Percentiles rank a stretch among this genome's conserved stretches.
These are phyloP conservation scores for Candida anutae DNA, from an alignment of 1,139 yeast genomes.

Conservation along the genomic window DNA sequence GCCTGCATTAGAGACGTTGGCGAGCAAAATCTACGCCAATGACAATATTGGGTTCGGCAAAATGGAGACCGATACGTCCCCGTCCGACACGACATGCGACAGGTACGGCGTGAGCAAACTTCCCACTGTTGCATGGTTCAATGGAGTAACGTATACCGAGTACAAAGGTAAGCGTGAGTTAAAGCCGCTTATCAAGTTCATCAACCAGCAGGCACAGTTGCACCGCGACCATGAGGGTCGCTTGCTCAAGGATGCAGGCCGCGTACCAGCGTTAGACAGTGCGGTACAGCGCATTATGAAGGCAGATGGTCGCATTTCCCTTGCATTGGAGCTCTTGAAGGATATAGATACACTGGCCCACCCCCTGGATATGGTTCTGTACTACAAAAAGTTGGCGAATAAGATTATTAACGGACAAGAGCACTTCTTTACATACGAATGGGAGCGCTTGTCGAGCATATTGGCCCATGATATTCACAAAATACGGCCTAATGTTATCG, in stretches of 20 bases:
- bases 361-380: constrained; percentile 14
- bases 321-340: constrained; percentile 10
- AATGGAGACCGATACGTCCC: constrained; percentile 38
- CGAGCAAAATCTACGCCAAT: constrained; percentile 20
- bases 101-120: constrained; percentile 37
- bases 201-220: constrained; percentile 47
- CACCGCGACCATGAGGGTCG: constrained; percentile 45
- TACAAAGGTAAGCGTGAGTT: constrained; percentile 38
- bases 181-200: constrained; percentile 35
- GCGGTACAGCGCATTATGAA: constrained; percentile 17
- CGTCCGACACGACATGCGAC: constrained; percentile 32
- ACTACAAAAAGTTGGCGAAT: constrained; percentile 45
- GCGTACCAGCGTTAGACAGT: constrained; percentile 34
- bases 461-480: constrained; percentile 29
- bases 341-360: constrained; percentile 5
- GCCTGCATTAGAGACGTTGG: constrained; percentile 25
- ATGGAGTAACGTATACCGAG: constrained; percentile 29
- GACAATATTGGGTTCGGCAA: constrained; percentile 39
- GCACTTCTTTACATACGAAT: constrained; percentile 44
- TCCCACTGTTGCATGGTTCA: constrained; percentile 51
- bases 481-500: constrained; percentile 27
- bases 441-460: constrained; percentile 41
- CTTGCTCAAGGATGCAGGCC: constrained; percentile 48
- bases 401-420: constrained; percentile 42
- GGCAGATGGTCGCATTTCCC: neutral